A percentile compares a stretch with the other conserved stretches of the same genome.
phyloP scores from a whole-genome alignment of 1,284 basidiomycete genomes.

The Rhizopogon parksii region DNA sequence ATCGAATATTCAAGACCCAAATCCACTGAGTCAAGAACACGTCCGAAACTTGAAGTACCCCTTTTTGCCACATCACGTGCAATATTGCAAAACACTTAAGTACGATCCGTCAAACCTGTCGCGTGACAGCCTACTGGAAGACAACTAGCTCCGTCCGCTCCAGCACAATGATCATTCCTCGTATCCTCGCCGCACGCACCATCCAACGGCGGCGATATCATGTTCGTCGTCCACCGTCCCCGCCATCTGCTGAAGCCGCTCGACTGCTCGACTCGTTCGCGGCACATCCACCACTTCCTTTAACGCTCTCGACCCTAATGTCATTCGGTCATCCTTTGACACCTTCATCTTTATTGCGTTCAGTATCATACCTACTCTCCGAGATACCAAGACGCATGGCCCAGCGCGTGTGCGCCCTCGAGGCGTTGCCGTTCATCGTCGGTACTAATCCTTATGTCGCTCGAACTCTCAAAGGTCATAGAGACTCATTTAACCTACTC shows the following conservation, averaged over 20 bases:
- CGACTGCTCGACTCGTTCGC: slow-evolving; percentile 28
- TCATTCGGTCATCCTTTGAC: slow-evolving; percentile 69
- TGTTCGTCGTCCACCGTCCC: slow-evolving; percentile 22
- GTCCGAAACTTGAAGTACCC: no score
- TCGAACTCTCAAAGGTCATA: slow-evolving; percentile 67
- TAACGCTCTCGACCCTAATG: slow-evolving; percentile 63
- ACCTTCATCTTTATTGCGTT: slow-evolving; percentile 59
- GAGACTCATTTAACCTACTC: slow-evolving; percentile 67
- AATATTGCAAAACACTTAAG: no score
- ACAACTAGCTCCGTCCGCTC: background rate
- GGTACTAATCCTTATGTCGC: slow-evolving; percentile 86
- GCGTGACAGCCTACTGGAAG: no score
- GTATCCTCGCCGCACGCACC: background rate
- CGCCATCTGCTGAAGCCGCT: slow-evolving; percentile 21
- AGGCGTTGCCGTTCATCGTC: slow-evolving; percentile 77
- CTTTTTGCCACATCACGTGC: no score
- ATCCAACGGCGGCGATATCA: slow-evolving; percentile 14
- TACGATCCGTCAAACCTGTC: no score
- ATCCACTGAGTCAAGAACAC: no score
- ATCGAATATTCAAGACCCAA: no score
- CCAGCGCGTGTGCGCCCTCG: slow-evolving; percentile 62
- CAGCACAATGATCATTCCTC: background rate
- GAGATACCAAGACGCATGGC: slow-evolving; percentile 73
- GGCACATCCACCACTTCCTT: slow-evolving; percentile 35
- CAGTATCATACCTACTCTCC: slow-evolving; percentile 60